These are phyloP conservation scores for Lichtheimia corymbifera DNA, from an alignment of 371 early-diverging fungal genomes.

Conservation along the genomic window DNA sequence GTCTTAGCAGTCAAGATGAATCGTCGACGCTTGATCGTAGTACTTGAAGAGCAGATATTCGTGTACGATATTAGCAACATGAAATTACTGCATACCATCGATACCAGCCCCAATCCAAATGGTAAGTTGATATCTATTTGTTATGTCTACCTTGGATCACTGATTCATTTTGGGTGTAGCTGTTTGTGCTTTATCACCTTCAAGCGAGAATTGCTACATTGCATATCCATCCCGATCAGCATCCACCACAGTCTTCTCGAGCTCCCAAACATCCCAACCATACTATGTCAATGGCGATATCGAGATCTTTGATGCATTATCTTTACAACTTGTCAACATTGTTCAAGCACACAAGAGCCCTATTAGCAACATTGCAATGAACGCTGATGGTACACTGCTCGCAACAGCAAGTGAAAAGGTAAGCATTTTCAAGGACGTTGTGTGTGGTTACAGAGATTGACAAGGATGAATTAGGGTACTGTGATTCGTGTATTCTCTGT, in stretches of 20 bases:
- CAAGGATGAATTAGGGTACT: constrained; percentile 72
- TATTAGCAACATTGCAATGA: constrained; percentile 82
- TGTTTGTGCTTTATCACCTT: constrained; percentile 93
- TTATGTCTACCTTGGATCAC: not conserved
- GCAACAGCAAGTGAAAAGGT: constrained; percentile 97
- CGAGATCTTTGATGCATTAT: constrained; percentile 85
- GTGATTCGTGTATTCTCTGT: constrained; percentile 94
- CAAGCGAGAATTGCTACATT: constrained; percentile 91
- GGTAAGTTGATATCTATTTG: constrained; percentile 45
- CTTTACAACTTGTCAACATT: constrained; percentile 85
- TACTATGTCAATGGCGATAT: constrained; percentile 73
- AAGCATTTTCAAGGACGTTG: not conserved
- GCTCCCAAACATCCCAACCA: constrained; percentile 7
- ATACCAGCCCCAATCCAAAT: constrained; percentile 88
- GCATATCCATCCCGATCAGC: constrained; percentile 84
- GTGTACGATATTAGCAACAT: constrained; percentile 94
- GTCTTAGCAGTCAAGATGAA: constrained; percentile 95
- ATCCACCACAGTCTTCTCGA: constrained; percentile 44
- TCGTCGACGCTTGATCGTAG: constrained; percentile 88
- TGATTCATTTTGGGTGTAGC: constrained; percentile 52
- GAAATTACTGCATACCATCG: constrained; percentile 93
- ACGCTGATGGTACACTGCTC: constrained; percentile 85
- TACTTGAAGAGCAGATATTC: constrained; percentile 89
- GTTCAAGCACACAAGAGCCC: constrained; percentile 94
- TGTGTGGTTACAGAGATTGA: not conserved